Evolutionary conservation across 345 rosid species (phyloP).

Genomic region (Gynandropsis gynandra): DNA sequence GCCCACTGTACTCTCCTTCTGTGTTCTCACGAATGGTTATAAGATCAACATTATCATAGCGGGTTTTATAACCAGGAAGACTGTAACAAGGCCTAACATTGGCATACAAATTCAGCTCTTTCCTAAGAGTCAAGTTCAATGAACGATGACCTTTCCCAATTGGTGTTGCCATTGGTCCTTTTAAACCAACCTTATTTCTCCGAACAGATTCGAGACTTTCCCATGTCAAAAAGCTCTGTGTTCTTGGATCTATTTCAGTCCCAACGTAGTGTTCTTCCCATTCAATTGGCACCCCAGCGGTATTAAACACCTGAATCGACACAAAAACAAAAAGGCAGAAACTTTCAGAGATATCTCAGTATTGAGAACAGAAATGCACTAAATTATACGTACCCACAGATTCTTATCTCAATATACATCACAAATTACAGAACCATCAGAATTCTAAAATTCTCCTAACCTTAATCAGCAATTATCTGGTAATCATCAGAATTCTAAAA

Average conservation of each 20-base stretch:
- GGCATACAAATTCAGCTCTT: slow-evolving; percentile 88
- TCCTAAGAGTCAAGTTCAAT: slow-evolving; percentile 81
- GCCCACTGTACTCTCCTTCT: slow-evolving; percentile 98
- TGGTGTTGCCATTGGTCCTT: slow-evolving; percentile 99
- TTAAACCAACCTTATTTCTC: slow-evolving; percentile 62
- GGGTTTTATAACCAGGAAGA: slow-evolving; percentile 89
- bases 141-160: slow-evolving; percentile 98
- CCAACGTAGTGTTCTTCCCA: slow-evolving; percentile 91
- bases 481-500: background rate
- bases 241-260: slow-evolving; percentile 74
- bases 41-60: slow-evolving; percentile 82
- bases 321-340: background rate
- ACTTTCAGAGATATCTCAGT: slow-evolving; percentile 9
- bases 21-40: slow-evolving; percentile 95
- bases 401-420: background rate
- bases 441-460: background rate
- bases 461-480: slow-evolving; percentile 10
- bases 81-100: slow-evolving; percentile 96
- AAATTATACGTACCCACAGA: background rate
- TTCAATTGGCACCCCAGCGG: slow-evolving; percentile 75
- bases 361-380: background rate
- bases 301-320: slow-evolving; percentile 47
- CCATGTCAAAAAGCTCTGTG: slow-evolving; percentile 93
- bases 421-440: background rate
- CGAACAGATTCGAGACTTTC: slow-evolving; percentile 89